Evolutionary conservation across 2,329 filamentous ascomycete genomes (phyloP).

Genomic region (Cytospora paraplurivora): DNA sequence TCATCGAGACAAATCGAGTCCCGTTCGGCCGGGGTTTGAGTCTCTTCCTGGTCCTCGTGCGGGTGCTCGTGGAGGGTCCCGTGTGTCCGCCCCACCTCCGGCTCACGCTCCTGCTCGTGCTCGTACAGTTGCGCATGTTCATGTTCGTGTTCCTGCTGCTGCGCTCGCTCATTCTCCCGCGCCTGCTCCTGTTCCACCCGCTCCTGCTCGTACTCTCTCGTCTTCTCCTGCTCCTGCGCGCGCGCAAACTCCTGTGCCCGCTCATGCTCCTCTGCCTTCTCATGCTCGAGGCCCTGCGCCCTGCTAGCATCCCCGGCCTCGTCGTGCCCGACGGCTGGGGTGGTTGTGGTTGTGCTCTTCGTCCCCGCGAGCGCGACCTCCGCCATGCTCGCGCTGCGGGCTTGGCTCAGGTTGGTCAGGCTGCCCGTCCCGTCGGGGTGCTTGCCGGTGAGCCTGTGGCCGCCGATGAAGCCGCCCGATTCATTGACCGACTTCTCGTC

Average conservation of each 20-base stretch:
- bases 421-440: slow-evolving; percentile 38
- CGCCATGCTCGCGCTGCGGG: slow-evolving; percentile 35
- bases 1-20: neutral
- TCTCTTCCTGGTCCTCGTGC: too few relatives aligned
- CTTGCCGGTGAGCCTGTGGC: slow-evolving; percentile 39
- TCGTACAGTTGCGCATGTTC: too few relatives aligned
- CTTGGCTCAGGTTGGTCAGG: slow-evolving; percentile 33
- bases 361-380: slow-evolving; percentile 39
- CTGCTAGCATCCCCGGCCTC: slow-evolving; percentile 27
- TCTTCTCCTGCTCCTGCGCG: too few relatives aligned
- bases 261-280: neutral
- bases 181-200: too few relatives aligned
- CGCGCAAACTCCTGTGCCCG: neutral
- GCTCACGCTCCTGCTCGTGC: too few relatives aligned
- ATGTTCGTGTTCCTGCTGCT: too few relatives aligned
- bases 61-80: too few relatives aligned
- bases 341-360: slow-evolving; percentile 23
- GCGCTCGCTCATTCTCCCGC: too few relatives aligned
- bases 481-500: slow-evolving; percentile 3
- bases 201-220: too few relatives aligned
- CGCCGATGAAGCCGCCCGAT: slow-evolving; percentile 44
- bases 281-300: neutral
- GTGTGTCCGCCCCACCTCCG: too few relatives aligned
- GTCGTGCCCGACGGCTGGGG: neutral
- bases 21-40: too few relatives aligned